Base-by-base conservation (phyloP, 345 rosid genomes). In the Aquilaria sinensis region DNA sequence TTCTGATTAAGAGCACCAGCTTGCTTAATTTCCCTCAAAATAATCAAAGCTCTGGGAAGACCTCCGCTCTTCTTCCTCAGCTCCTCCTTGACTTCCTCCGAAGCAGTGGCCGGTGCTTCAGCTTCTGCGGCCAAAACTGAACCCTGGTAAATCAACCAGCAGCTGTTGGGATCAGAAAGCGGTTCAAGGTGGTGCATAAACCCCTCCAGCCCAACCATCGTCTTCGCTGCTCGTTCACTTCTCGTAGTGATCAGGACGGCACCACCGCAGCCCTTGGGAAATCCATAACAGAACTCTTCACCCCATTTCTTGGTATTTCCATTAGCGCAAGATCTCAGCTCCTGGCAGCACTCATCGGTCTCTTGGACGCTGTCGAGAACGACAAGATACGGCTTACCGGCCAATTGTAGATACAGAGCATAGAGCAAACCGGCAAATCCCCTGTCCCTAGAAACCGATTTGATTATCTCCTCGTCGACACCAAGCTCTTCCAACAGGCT, bases 241-340 rank as follows among this genome's bases (percentile, higher is more conserved):
- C 84, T 76, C 56, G 77, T 74, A 0, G 82, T 83, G 58, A 83
- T 60, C 12, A 80, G 70, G 8, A 81, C 85, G 58, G 76, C 76
- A 60, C 87, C 85, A 8, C 82, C 89, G 56, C 7, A 57, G 43
- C 72, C 78, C 71, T 81, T 83, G 1, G 92, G 92, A 72, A 83
- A 71, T 41, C 79, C 85, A 3, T 66, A 62, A 5, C 77, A 83
- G 29, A 83, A 82, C 67, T 67, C 63, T 0, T 61, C 0, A 10
- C 57, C 64, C 81, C 76, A 80, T 14, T 51, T 62, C 30, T 37
- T 16, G 13, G 5, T 37, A 37, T 23, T 23, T 53, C 41, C 67
- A 1, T n/a, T 15, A 23, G 23, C 23, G 23, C 23, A 23, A 23
- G 1, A 23, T 6, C 53, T 62, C 43, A 84, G 67, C 47, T 74